These are phyloP conservation scores for Dryadomyces quercus-mongolicae DNA, from an alignment of 2,329 filamentous ascomycete genomes.

Conservation along the genomic window DNA sequence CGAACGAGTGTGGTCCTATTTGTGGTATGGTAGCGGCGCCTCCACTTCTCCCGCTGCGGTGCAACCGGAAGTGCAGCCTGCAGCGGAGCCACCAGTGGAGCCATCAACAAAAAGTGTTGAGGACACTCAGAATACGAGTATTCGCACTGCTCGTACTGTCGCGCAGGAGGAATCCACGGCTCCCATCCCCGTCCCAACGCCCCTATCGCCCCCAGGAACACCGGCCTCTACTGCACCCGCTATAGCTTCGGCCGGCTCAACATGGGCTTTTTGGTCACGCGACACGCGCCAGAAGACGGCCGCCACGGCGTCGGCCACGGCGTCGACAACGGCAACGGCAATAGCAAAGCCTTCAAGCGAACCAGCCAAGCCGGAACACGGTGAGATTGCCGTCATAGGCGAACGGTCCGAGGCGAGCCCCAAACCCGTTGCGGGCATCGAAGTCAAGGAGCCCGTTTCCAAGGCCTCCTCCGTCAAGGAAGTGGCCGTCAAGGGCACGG, in stretches of 20 bases:
- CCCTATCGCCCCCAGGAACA: conserved; percentile 8
- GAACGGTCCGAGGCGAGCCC: conserved; percentile 45
- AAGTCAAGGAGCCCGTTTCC: conserved; percentile 24
- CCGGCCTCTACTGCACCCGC: conserved; percentile 20
- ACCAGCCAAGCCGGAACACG: conserved; percentile 24
- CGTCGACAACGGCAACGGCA: no score
- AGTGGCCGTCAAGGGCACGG: conserved; percentile 12
- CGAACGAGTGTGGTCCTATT: conserved; percentile 11
- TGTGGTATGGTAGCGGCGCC: conserved; percentile 20
- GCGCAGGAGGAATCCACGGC: conserved; percentile 26
- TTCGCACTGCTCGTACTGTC: no score
- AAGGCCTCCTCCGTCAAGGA: conserved; percentile 25
- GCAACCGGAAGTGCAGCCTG: background rate
- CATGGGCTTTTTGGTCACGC: conserved; percentile 73
- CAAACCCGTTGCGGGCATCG: conserved; percentile 29
- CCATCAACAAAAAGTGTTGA: background rate
- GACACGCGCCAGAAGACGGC: conserved; percentile 30
- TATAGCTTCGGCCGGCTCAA: conserved; percentile 40
- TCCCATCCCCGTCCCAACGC: conserved; percentile 13
- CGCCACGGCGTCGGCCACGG: conserved; percentile 9
- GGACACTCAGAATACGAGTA: conserved; percentile 16
- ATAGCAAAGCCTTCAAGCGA: conserved; percentile 5
- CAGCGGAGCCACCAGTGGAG: background rate
- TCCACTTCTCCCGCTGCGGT: background rate
- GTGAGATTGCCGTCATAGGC: conserved; percentile 44